phyloP scores from a whole-genome alignment of 768 basidiomycete genomes.

The Tubosaeta sp. region DNA sequence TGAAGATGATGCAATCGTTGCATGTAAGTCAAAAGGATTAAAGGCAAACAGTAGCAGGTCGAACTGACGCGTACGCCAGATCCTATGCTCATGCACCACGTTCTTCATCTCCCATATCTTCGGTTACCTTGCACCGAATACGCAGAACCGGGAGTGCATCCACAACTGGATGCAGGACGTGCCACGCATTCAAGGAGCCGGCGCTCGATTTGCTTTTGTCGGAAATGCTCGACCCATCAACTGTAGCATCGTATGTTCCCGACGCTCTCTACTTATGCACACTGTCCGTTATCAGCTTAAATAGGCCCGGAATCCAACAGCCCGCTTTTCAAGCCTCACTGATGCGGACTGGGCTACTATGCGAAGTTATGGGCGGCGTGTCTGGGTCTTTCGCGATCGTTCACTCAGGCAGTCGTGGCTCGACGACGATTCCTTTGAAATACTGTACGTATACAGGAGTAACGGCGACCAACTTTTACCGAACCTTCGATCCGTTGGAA shows the following conservation, averaged over 20 bases:
- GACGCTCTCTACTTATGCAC: not conserved
- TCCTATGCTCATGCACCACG: not conserved
- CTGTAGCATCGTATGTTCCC: not conserved
- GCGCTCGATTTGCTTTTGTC: constrained; percentile 9
- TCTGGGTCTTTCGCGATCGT: constrained; percentile 4
- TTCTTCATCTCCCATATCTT: constrained; percentile 1
- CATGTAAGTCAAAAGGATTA: not conserved
- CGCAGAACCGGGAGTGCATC: not conserved
- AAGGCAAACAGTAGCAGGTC: not conserved
- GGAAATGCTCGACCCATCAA: not conserved
- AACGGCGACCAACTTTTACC: not conserved
- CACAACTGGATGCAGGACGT: not conserved
- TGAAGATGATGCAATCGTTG: not conserved
- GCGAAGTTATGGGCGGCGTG: not conserved
- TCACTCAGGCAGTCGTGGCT: not conserved
- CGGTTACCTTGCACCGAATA: not conserved
- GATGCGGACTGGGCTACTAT: constrained; percentile 3
- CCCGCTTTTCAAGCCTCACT: not conserved
- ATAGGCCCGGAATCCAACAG: not conserved
- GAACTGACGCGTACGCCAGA: not conserved
- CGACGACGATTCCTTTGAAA: not conserved
- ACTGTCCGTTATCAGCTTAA: not conserved
- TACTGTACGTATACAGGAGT: not conserved
- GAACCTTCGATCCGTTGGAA: not conserved
- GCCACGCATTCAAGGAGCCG: constrained; percentile 7